These are phyloP conservation scores for Leccinum subgranulosum DNA, from an alignment of 768 basidiomycete species.

Conservation along the genomic window DNA sequence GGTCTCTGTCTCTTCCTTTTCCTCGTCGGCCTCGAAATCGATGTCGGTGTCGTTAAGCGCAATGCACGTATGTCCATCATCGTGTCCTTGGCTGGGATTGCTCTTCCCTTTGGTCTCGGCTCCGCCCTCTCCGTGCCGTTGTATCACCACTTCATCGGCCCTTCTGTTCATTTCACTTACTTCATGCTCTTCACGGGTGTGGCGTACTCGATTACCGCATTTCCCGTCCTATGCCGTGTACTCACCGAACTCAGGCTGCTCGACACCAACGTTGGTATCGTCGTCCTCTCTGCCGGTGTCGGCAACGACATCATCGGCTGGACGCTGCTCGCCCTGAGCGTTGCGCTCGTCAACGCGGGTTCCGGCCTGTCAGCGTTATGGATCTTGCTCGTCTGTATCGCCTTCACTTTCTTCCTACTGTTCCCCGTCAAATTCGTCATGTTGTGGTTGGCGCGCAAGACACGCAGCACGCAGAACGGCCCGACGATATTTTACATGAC, in stretches of 20 bases:
- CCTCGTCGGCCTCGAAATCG: constrained; percentile 91
- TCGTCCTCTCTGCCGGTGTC: constrained; percentile 91
- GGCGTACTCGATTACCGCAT: constrained; percentile 85
- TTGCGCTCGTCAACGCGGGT: constrained; percentile 88
- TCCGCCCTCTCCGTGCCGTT: constrained; percentile 63
- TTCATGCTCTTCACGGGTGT: constrained; percentile 96
- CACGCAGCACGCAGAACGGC: constrained; percentile 77
- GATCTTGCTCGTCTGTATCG: constrained; percentile 77
- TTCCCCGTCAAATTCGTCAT: constrained; percentile 62
- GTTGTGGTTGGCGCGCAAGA: constrained; percentile 68
- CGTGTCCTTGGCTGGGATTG: constrained; percentile 81
- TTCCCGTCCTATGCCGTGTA: constrained; percentile 84
- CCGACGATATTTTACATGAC: constrained; percentile 93
- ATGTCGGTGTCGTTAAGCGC: constrained; percentile 70
- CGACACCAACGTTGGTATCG: constrained; percentile 88
- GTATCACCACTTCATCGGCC: constrained; percentile 56
- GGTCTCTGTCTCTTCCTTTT: constrained; percentile 88
- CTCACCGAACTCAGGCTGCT: constrained; percentile 88
- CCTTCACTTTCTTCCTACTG: constrained; percentile 75
- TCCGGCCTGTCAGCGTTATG: constrained; percentile 82
- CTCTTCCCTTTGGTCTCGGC: constrained; percentile 85
- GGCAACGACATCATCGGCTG: constrained; percentile 87
- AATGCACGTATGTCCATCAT: constrained; percentile 65
- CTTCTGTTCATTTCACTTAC: constrained; percentile 68
- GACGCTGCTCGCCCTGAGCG: constrained; percentile 84